Evolutionary conservation across 345 rosid species (phyloP).

Genomic region (Ailanthus altissimus): DNA sequence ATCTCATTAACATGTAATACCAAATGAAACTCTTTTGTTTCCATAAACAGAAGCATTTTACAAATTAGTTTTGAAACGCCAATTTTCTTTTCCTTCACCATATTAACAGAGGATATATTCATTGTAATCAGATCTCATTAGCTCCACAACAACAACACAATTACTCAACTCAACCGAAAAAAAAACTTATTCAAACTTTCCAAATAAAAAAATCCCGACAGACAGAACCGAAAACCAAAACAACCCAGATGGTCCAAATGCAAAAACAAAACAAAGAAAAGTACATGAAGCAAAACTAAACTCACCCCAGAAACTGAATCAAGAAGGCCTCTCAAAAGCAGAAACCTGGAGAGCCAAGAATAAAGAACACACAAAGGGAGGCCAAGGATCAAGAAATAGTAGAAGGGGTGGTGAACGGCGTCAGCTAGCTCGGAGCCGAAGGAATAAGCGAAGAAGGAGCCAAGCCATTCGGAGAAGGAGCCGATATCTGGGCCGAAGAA

Average conservation of each 20-base stretch:
- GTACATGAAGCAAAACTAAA: neutral
- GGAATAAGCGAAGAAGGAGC: slow-evolving; percentile 36
- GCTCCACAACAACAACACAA: neutral
- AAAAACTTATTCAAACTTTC: neutral
- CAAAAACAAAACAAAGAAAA: neutral
- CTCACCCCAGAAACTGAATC: slow-evolving; percentile 65
- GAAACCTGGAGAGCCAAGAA: slow-evolving; percentile 46
- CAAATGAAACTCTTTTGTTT: neutral
- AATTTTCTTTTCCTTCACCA: neutral
- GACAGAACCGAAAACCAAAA: neutral
- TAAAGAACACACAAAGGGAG: slow-evolving; percentile 53
- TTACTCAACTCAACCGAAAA: neutral
- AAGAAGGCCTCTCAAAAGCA: slow-evolving; percentile 45
- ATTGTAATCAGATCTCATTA: neutral
- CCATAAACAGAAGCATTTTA: neutral
- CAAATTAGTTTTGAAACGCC: neutral
- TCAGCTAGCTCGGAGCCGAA: slow-evolving; percentile 43
- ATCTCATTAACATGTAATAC: neutral
- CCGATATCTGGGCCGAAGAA: slow-evolving; percentile 78
- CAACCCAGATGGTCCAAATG: neutral
- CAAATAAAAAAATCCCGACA: neutral
- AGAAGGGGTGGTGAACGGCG: slow-evolving; percentile 58
- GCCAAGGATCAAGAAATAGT: slow-evolving; percentile 55
- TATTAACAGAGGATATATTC: neutral
- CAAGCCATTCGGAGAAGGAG: slow-evolving; percentile 73